Base-by-base conservation (phyloP, 345 rosid genomes). In the Chamaenerion angustifolium region DNA sequence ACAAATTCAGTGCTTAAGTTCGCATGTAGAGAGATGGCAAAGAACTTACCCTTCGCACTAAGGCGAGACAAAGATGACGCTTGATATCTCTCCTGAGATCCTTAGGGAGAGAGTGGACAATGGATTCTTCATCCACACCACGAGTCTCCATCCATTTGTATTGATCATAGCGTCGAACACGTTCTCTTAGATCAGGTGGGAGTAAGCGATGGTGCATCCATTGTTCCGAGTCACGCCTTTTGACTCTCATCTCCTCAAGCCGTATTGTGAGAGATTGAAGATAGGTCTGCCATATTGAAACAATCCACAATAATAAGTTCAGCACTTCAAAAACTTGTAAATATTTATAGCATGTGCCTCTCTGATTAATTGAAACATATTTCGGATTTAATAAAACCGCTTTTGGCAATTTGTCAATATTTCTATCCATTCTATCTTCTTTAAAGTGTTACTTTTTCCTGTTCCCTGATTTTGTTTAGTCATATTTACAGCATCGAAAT, bases 171-270 rank as follows among this genome's bases (percentile, higher is more conserved):
- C 94, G 72, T 57, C 96, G 75, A 41, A 90, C 96, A 11, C 98
- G 76, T 59, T 90, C 96, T 54, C 88, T 72, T 16, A 90, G 74
- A 0, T 90, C 92, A 2, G 54, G 76, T 15, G 98, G 98, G 61
- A 90, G 96, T 81, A 90, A 72, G 11, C 98, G 88, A 45, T 90
- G 98, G 69, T 80, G 96, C 98, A 90, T 90, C 96, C 98, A 90
- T 68, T 83, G 98, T 48, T 90, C 98, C 11, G 98, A 83, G 63
- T 90, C 98, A 10, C 95, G 98, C 78, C 95, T 80, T 66, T 87
- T 92, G 47, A 92, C 79, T 64, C 98, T 75, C 98, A 92, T 87
- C 60, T 92, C 98, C 68, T 92, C 98, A 42, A 92, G 82, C 7
- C 96, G 92, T 44, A 87, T 87, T 0, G 98, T 92, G 9, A 83